Conservation (phyloP, 129 eudicot genomes). For the Tanacetum coccineum region DNA sequence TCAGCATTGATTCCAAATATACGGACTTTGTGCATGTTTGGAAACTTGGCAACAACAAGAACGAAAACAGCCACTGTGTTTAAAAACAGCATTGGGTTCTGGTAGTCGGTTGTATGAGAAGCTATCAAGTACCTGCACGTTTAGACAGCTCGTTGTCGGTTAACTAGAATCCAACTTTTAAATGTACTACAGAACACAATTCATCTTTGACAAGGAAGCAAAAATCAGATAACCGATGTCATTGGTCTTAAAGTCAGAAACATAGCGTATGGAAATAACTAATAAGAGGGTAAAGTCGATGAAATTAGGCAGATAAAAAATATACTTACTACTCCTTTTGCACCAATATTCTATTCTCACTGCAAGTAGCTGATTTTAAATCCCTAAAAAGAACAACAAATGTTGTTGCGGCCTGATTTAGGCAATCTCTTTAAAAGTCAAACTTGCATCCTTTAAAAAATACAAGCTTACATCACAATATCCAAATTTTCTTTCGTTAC, state of each 20-base stretch:
- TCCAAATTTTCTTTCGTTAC: neutral
- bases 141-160: neutral
- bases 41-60: slow-evolving; percentile 91
- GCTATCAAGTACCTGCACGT: slow-evolving; percentile 83
- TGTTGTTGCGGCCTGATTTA: neutral
- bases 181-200: no score
- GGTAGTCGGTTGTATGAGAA: slow-evolving; percentile 90
- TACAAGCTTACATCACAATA: neutral
- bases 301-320: neutral
- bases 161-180: neutral
- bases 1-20: slow-evolving; percentile 96
- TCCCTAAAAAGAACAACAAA: neutral
- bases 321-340: neutral
- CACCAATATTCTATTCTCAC: neutral
- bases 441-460: neutral
- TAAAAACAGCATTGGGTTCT: slow-evolving; percentile 82
- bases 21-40: slow-evolving; percentile 94
- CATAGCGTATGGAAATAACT: neutral
- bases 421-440: neutral
- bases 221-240: no score
- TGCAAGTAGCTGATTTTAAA: neutral
- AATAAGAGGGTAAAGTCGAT: neutral
- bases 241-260: neutral
- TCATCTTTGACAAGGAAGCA: no score
- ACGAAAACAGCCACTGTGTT: slow-evolving; percentile 83